Conservation (phyloP, 768 basidiomycete genomes). For the Cubamyces sp. region DNA sequence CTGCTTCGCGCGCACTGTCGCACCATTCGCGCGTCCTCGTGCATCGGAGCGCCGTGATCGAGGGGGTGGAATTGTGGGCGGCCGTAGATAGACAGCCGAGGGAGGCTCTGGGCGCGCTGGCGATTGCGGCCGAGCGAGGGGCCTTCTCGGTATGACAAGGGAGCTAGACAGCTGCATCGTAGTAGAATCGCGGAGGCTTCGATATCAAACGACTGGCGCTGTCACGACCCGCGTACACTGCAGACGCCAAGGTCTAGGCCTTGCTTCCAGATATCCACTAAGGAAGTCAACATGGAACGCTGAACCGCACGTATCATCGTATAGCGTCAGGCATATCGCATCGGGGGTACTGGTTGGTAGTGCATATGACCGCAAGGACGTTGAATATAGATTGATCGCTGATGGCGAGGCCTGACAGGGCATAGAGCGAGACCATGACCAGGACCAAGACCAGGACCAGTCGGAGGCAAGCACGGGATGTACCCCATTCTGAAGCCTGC, state of each 20-base stretch:
- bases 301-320: too few species aligned
- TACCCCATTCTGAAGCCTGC: slow-evolving; percentile 13
- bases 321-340: background rate
- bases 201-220: background rate
- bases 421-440: background rate
- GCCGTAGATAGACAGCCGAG: too few species aligned
- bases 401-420: background rate
- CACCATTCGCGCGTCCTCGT: background rate
- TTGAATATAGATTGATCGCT: slow-evolving; percentile 16
- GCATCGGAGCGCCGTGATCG: slow-evolving; percentile 11
- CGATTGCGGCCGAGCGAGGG: background rate
- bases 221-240: too few species aligned
- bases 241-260: slow-evolving; percentile 4
- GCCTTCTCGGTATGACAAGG: background rate
- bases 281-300: too few species aligned
- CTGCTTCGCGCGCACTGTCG: background rate
- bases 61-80: background rate
- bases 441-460: background rate
- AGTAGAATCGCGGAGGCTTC: background rate
- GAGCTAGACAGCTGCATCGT: background rate
- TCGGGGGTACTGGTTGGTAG: slow-evolving; percentile 9
- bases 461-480: slow-evolving; percentile 14
- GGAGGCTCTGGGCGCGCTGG: background rate
- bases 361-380: background rate
- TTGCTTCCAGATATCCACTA: background rate